Percentiles rank a stretch among this genome's conserved stretches.
phyloP scores from a whole-genome alignment of 257 asterid species.

The Solanum medicagineum region DNA sequence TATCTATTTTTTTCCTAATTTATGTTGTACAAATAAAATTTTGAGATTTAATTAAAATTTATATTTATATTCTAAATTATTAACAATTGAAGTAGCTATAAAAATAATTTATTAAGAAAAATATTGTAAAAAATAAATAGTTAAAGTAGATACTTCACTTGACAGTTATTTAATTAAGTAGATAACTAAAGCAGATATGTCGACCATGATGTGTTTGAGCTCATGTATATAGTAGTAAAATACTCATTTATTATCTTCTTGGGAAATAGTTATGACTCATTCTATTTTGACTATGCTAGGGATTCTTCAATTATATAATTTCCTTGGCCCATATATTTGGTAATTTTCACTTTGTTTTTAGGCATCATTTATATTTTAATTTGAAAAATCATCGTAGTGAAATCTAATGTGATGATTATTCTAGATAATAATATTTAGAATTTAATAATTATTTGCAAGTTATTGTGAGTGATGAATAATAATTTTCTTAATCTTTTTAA shows the following conservation, averaged over 20 bases:
- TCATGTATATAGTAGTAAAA: too few relatives aligned
- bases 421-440: neutral
- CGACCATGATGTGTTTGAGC: too few relatives aligned
- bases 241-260: neutral
- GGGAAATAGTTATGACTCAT: neutral
- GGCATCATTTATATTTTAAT: neutral
- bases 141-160: too few relatives aligned
- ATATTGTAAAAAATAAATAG: too few relatives aligned
- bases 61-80: too few relatives aligned
- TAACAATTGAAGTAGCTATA: too few relatives aligned
- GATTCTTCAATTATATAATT: neutral
- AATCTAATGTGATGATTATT: neutral
- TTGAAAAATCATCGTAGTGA: neutral
- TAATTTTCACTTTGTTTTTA: neutral
- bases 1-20: too few relatives aligned
- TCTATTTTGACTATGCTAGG: neutral
- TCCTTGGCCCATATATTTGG: neutral
- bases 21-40: too few relatives aligned
- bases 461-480: neutral
- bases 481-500: neutral
- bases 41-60: too few relatives aligned
- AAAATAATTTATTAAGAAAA: too few relatives aligned
- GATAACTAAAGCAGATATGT: too few relatives aligned
- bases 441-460: neutral
- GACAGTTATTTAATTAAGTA: too few relatives aligned